Percentiles rank a stretch among this genome's conserved stretches.
These are phyloP conservation scores for Patellifolia procumbens DNA, from an alignment of 179 eudicot genomes.

Conservation along the genomic window DNA sequence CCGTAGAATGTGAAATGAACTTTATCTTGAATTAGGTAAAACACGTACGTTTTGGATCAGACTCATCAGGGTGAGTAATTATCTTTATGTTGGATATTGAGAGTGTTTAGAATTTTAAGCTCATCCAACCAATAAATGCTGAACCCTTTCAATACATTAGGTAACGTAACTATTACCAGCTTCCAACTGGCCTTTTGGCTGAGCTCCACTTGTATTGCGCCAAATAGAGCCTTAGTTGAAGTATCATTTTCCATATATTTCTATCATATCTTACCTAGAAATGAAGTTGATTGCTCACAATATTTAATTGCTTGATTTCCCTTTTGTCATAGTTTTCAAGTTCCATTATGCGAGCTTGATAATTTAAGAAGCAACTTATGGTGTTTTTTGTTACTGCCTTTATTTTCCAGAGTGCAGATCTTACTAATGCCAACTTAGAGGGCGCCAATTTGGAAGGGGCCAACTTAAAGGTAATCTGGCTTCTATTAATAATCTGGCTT, in stretches of 20 bases:
- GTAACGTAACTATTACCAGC: not conserved
- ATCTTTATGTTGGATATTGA: no score
- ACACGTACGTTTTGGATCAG: no score
- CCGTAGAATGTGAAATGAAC: no score
- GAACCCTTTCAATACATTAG: not conserved
- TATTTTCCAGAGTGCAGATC: constrained; percentile 71
- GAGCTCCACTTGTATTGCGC: no score
- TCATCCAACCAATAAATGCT: not conserved
- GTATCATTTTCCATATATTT: not conserved
- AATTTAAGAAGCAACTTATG: not conserved
- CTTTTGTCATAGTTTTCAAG: not conserved
- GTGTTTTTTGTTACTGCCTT: not conserved
- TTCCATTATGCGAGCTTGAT: not conserved
- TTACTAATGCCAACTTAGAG: constrained; percentile 89
- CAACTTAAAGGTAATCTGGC: constrained; percentile 70
- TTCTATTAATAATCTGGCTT: not conserved
- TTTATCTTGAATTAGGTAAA: no score
- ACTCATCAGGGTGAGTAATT: no score
- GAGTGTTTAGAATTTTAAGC: not conserved
- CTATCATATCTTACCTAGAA: not conserved
- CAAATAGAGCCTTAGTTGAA: not conserved
- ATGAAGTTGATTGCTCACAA: not conserved
- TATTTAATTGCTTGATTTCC: not conserved
- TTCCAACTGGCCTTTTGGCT: not conserved
- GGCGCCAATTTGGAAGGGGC: constrained; percentile 97